A percentile compares a stretch with the other conserved stretches of the same genome.
Conservation (phyloP, 2,329 filamentous ascomycete genomes). For the Epichloe uncinata region DNA sequence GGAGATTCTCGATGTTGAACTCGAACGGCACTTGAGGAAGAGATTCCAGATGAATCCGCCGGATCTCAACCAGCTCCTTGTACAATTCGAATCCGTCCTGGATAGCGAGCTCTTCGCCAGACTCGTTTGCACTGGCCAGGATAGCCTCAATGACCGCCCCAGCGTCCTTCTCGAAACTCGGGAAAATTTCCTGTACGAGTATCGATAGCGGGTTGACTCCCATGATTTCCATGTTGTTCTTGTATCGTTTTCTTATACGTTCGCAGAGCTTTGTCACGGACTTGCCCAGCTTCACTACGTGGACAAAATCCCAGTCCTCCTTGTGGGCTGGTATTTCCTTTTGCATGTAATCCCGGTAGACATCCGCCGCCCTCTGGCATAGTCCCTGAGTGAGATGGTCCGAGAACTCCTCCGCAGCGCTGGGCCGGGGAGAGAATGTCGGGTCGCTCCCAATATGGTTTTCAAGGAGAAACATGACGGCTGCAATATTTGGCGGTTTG, state of each 20-base stretch:
- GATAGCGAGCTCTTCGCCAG: slow-evolving; percentile 64
- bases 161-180: slow-evolving; percentile 81
- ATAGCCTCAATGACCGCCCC: slow-evolving; percentile 74
- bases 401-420: slow-evolving; percentile 60
- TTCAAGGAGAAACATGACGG: slow-evolving; percentile 67
- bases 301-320: slow-evolving; percentile 78
- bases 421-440: slow-evolving; percentile 55
- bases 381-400: slow-evolving; percentile 61
- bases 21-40: slow-evolving; percentile 64
- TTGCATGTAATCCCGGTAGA: slow-evolving; percentile 68
- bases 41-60: slow-evolving; percentile 63
- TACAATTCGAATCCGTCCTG: slow-evolving; percentile 94
- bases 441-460: slow-evolving; percentile 71
- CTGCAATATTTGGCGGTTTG: slow-evolving; percentile 72
- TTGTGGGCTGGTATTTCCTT: slow-evolving; percentile 65
- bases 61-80: slow-evolving; percentile 72
- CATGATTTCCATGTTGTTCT: slow-evolving; percentile 77
- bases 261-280: slow-evolving; percentile 74
- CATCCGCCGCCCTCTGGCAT: slow-evolving; percentile 58
- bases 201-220: slow-evolving; percentile 54
- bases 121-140: slow-evolving; percentile 55
- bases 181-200: slow-evolving; percentile 71
- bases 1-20: slow-evolving; percentile 73
- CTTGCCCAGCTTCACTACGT: slow-evolving; percentile 81
- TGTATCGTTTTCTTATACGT: slow-evolving; percentile 84